Base-by-base conservation (phyloP, 1,139 yeast species). In the Saccharomyces hybrid region DNA sequence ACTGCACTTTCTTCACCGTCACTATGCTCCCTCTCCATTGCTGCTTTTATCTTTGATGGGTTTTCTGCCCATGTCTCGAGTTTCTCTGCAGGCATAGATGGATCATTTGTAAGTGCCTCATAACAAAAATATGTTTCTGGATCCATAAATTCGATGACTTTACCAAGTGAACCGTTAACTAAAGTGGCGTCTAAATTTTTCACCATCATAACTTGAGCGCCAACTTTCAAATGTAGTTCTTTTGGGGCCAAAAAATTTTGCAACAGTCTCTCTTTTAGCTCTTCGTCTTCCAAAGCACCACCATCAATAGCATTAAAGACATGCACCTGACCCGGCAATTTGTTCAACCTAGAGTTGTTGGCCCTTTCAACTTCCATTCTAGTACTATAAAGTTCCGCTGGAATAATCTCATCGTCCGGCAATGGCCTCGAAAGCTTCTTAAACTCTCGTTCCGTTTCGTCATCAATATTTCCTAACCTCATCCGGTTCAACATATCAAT, bases 191-290 rank as follows among this genome's bases (percentile, higher is more conserved):
- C 97, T 55, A 88, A 78, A 68, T 93, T 95, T 69, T 93, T 93
- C 57, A 93, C 81, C 78, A 95, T 84, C 99, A 93, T 95, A 0
- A 93, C 99, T 71, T 93, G 99, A 0, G 97, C 93, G 44, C 91
- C 91, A 50, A 78, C 78, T 64, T 90, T 91, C 61, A 93, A 73
- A 11, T 75, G 75, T 25, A 93, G 70, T 32, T 72, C 72, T 48
- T 76, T 74, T 1, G 89, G 91, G 2, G 96, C 95, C 68, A 93
- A 75, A 59, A 89, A 84, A 61, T 84, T 82, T n/a, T 78, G 76
- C 46, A 88, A 70, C 50, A 81, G 64, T 51, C 66, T 70, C 38
- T 72, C 69, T 56, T 80, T 76, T 31, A 74, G 65, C 31, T 73
- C 77, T 11, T 74, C 75, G 52, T 78, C 77, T 8, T 73, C 74